Evolutionary conservation across 257 asterid species (phyloP).

Genomic region (Salvia miltiorrhiza): DNA sequence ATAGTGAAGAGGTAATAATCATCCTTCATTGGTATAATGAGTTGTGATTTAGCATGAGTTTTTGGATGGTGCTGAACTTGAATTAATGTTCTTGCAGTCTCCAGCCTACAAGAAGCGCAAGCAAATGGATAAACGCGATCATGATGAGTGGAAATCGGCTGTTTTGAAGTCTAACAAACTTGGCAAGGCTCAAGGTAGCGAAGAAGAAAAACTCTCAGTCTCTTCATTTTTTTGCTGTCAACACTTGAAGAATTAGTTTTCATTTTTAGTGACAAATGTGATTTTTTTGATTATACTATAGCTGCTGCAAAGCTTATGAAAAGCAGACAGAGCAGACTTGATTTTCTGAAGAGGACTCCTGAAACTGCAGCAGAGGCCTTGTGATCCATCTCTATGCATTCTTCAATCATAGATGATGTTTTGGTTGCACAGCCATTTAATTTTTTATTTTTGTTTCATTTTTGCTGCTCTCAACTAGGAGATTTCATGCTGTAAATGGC

Average conservation of each 20-base stretch:
- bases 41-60: not conserved
- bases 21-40: not conserved
- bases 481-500: constrained; percentile 5
- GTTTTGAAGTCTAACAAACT: constrained; percentile 58
- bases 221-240: too few relatives aligned
- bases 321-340: constrained; percentile 62
- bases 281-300: constrained; percentile 19
- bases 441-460: constrained; percentile 10
- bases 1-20: constrained; percentile 51
- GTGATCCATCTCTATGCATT: not conserved
- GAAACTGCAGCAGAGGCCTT: constrained; percentile 47
- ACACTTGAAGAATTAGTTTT: not conserved
- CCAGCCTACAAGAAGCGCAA: constrained; percentile 79
- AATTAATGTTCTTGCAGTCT: constrained; percentile 41
- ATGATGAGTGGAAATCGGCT: constrained; percentile 70
- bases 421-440: not conserved
- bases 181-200: constrained; percentile 52
- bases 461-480: constrained; percentile 12
- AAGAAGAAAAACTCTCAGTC: not conserved
- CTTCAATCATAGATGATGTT: too few relatives aligned
- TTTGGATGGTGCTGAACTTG: not conserved
- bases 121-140: constrained; percentile 44
- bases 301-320: constrained; percentile 51
- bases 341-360: constrained; percentile 53
- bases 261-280: constrained; percentile 3